Base-by-base conservation (phyloP, 768 basidiomycete genomes). In the Rhizopogon rudus region DNA sequence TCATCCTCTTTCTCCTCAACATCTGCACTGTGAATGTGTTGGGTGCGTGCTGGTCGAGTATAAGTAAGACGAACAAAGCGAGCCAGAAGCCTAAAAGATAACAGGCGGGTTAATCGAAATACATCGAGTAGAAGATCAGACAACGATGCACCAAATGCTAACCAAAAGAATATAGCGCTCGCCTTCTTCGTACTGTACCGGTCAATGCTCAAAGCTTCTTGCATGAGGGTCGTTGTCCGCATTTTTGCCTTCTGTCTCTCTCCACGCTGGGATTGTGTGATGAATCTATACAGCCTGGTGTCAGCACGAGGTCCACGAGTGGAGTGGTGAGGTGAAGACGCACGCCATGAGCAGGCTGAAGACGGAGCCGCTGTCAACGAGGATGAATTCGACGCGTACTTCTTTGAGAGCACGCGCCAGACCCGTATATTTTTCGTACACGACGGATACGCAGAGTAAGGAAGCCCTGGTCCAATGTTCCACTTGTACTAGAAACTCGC, bases 151-250 rank as follows among this genome's bases (percentile, higher is more conserved):
- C 25, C 25, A 25, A 25, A 25, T 25, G 25, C 25, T 3, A 25
- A 3, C 25, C 25, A 25, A 25, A 25, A 25, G 25, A 4, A 25
- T 45, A 95, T 82, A 5, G 84, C 84, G 0, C 82, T 91, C 1
- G 94, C 94, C 63, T 92, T 93, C 74, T 97, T 98, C 6, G 94
- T 95, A 60, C 77, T 83, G 71, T 94, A 97, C 90, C 88, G 17
- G 75, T 90, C 4, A 81, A 31, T 79, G 31, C 74, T n/a, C 88
- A 86, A 10, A 82, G 77, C 48, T 25, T 25, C 76, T 76, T 0
- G 84, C 86, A 66, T 93, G 79, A 4, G 94, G 94, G 63, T 96
- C 94, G 3, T 89, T 83, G 51, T 76, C 74, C 1, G 92, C 68
- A 59, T 96, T 77, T 70, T 96, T 96, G 76, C 95, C 96, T 0